These are phyloP conservation scores for Corymbia calophylla DNA, from an alignment of 441 rosid species.

Conservation along the genomic window DNA sequence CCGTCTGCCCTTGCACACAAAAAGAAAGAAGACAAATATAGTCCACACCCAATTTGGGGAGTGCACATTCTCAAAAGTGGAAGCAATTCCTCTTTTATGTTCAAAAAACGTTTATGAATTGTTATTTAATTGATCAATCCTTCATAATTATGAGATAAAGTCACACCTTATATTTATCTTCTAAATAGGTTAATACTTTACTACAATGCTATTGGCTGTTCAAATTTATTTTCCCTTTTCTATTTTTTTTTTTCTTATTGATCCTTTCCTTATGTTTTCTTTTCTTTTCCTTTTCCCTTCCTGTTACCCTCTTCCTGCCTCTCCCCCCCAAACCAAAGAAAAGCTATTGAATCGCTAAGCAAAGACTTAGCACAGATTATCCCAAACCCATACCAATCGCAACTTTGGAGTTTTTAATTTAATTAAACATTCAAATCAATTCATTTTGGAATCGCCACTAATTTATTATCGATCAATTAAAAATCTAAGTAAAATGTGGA, in stretches of 20 bases:
- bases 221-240: not conserved
- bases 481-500: not conserved
- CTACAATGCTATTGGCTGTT: not conserved
- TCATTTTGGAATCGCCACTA: not conserved
- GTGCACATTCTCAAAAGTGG: not conserved
- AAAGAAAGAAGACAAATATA: not conserved
- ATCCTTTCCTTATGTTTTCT: not conserved
- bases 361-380: not conserved
- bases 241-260: not conserved
- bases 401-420: not conserved
- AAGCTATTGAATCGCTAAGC: not conserved
- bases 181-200: not conserved
- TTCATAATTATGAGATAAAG: not conserved
- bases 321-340: not conserved
- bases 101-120: not conserved
- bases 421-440: not conserved
- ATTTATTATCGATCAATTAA: not conserved
- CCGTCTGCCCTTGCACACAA: not conserved
- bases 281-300: not conserved
- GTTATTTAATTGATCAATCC: not conserved
- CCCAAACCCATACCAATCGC: too few species aligned
- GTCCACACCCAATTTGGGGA: not conserved
- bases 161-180: not conserved
- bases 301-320: accelerated
- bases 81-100: not conserved